Evolutionary conservation across 176 grass and related monocot genomes (phyloP).

Genomic region (Ensete ventricosum): DNA sequence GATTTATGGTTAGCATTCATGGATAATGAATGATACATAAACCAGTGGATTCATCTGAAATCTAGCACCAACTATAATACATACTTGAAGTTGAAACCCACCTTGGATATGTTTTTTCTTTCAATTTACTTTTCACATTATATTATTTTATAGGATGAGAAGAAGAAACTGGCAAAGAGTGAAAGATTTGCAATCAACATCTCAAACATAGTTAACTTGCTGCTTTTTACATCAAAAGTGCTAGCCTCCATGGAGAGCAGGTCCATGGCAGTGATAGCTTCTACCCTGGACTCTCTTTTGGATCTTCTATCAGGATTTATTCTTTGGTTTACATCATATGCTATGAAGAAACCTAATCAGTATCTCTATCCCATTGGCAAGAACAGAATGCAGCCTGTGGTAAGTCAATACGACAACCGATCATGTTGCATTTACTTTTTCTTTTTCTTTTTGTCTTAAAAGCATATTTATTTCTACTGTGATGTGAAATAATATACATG

Average conservation of each 20-base stretch:
- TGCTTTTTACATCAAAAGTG: slow-evolving; percentile 71
- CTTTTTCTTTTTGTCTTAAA: no score
- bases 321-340: slow-evolving; percentile 68
- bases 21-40: no score
- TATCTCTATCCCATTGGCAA: slow-evolving; percentile 85
- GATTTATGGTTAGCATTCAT: no score
- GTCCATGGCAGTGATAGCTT: slow-evolving; percentile 90
- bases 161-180: slow-evolving; percentile 44
- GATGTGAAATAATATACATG: no score
- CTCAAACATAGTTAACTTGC: slow-evolving; percentile 62
- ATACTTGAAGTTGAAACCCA: no score
- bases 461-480: no score
- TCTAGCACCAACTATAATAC: background rate
- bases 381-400: slow-evolving; percentile 86
- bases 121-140: no score
- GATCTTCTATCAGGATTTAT: slow-evolving; percentile 85
- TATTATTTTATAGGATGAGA: slow-evolving; percentile 42
- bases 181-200: slow-evolving; percentile 63
- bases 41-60: background rate
- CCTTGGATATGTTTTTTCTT: no score
- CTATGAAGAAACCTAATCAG: slow-evolving; percentile 84
- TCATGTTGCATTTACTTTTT: no score
- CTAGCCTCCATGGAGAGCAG: slow-evolving; percentile 35
- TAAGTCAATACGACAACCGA: slow-evolving; percentile 13
- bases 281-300: slow-evolving; percentile 69